Evolutionary conservation across 2,329 filamentous ascomycete genomes (phyloP), one percentile per base, ranked within the genome.

Genomic region (Pestalotiopsis sp.): DNA sequence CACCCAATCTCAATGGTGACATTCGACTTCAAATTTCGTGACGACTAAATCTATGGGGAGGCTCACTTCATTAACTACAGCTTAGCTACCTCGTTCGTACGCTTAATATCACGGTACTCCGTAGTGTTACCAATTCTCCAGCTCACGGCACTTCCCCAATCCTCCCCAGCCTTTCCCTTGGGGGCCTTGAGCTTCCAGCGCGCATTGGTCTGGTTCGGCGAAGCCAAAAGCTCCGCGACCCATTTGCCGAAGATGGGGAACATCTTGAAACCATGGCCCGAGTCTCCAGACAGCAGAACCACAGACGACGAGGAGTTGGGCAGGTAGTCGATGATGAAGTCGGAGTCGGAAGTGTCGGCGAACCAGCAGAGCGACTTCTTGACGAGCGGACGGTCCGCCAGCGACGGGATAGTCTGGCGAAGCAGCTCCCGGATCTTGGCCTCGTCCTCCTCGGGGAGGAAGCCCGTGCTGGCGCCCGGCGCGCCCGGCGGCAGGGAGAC

Each of bases 211-310:
- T 64, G 61, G 13, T 20, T 49, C 3, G 38, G 6, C 13, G 61
- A 52, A 1, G 20, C 61, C n/a, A 64, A 39, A 39, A 81, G 77
- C 25, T 81, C 79, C 0, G 90, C 65, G 4, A 90, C 72, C 12
- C 86, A 90, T n/a, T 78, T 75, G 0, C 89, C 88, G n/a, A 88
- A 79, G 27, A 89, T 81, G 0, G 87, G 88, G 63, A 90, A 82
- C 86, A 90, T 89, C 77, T 90, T 90, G 76, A 90, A 90, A 0
- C 84, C 87, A 73, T 91, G 88, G 0, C 88, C 89, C 1, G 87
- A 90, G 72, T 90, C 89, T 0, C 88, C 88, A 0, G 86, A 84
- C 0, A 86, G 70, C 0, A 89, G 74, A 2, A 90, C 76, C 2
- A 90, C 61, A 0, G 61, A 79, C 0, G 82, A 83, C 2, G 79